Evolutionary conservation across 495 filamentous ascomycete genomes (phyloP), one percentile per base, ranked within the genome.

Genomic region (Penicillium steckii): DNA sequence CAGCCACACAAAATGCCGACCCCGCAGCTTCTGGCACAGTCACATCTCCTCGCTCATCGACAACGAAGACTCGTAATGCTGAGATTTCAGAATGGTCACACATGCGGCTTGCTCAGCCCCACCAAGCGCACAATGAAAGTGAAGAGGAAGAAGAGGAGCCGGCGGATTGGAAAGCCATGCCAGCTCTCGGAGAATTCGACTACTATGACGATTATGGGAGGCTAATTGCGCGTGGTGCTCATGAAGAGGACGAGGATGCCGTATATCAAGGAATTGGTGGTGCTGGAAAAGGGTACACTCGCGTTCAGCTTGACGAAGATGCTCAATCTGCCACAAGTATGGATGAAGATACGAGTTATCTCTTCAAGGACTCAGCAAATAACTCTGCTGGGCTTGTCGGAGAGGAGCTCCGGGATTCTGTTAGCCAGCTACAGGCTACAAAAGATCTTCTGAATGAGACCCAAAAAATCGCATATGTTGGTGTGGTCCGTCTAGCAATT

Each of bases 381-480:
- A 88, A 82, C 8, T 79, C 80, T 40, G 75, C 83, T 35, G 75
- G 75, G 45, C 73, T 88, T 22, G 88, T 87, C 26, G 89, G 89
- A 22, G 91, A 95, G 18, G 89, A 90, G 56, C 81, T 83, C 56
- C 82, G 92, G 41, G 94, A 97, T 72, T 81, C 90, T 4, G 62
- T 95, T 44, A 83, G 87, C 42, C 94, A 99, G 68, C 85, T 99
- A 66, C 88, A 97, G 70, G 90, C 95, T 24, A 99, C 95, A 19
- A 99, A 99, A 66, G 87, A 93, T 56, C 75, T 99, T 8, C 79
- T 99, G 21, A 99, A 91, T 4, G 94, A 97, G 68, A 90, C 90
- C 3, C 95, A 99, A 72, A 83, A 90, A 52, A 93, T 99, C 51
- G 94, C 94, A 2, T 99, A 99, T 69, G 95, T 97, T 21, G 93